These are phyloP conservation scores for Tetrapisispora taiwanensis DNA, from an alignment of 805 yeast species.

Conservation along the genomic window DNA sequence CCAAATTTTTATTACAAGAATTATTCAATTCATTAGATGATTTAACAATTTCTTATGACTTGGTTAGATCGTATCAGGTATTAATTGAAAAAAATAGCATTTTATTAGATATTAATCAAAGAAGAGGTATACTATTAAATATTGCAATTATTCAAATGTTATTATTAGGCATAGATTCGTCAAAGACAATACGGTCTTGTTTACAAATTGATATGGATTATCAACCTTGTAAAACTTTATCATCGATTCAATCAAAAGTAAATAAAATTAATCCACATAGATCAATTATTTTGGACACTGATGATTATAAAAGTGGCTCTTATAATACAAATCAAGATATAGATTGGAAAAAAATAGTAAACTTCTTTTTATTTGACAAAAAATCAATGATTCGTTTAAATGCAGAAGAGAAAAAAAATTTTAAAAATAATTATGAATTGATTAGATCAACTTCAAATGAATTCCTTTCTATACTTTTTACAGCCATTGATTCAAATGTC, in stretches of 20 bases:
- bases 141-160: constrained; percentile 36
- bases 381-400: constrained; percentile 24
- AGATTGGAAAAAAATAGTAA: constrained; percentile 29
- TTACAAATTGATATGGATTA: constrained; percentile 70
- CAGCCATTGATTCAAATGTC: constrained; percentile 1
- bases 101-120: constrained; percentile 18
- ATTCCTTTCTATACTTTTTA: constrained; percentile 6
- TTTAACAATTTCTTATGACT: constrained; percentile 17
- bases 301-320: constrained; percentile 20
- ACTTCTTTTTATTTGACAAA: constrained; percentile 37
- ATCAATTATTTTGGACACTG: constrained; percentile 37
- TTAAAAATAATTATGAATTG: constrained; percentile 14
- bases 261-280: constrained; percentile 28
- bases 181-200: constrained; percentile 51
- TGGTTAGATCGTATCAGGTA: constrained; percentile 15
- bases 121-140: constrained; percentile 22
- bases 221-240: constrained; percentile 43
- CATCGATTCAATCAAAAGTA: constrained; percentile 44
- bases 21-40: constrained; percentile 21
- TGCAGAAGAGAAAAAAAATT: constrained; percentile 3
- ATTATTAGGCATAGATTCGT: constrained; percentile 43
- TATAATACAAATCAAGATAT: constrained; percentile 8
- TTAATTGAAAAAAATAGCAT: constrained; percentile 22
- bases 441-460: constrained; percentile 4
- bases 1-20: constrained; percentile 12